phyloP scores from a whole-genome alignment of 1,284 basidiomycete species.

The Trichosporon sp. region DNA sequence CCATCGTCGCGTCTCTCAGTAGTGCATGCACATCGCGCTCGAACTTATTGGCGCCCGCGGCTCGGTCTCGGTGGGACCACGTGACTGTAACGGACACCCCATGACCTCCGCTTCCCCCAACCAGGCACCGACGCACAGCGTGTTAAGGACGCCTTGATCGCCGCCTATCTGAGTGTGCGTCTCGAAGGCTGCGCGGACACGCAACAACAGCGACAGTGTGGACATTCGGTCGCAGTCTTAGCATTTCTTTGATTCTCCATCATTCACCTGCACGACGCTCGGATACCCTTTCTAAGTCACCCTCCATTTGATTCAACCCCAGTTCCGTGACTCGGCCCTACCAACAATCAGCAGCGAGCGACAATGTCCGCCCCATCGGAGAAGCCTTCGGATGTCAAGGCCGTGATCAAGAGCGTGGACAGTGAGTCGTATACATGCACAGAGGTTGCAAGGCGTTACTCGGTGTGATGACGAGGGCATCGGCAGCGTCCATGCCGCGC shows the following conservation, averaged over 20 bases:
- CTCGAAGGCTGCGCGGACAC: not conserved
- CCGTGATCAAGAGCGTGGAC: slow-evolving; percentile 94
- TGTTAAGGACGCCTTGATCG: not conserved
- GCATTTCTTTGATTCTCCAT: not conserved
- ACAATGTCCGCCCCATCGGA: slow-evolving; percentile 10
- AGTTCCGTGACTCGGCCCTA: not conserved
- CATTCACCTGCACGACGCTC: not conserved
- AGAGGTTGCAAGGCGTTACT: too few species aligned
- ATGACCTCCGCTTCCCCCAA: not conserved
- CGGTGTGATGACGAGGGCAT: not conserved
- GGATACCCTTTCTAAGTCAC: not conserved
- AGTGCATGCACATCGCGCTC: too few species aligned
- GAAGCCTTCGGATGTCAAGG: slow-evolving; percentile 51
- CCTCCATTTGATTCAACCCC: not conserved
- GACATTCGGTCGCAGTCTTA: not conserved
- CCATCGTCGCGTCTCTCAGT: too few species aligned
- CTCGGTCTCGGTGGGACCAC: too few species aligned
- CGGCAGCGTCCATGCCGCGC: not conserved
- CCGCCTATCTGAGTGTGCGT: not conserved
- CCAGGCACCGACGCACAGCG: not conserved
- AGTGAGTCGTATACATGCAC: slow-evolving; percentile 46
- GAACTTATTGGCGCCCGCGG: not conserved
- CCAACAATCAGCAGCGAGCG: not conserved
- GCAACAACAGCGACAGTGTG: not conserved
- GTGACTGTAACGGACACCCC: not conserved